Percentiles rank a stretch among this genome's conserved stretches.
Conservation (phyloP, 2,329 filamentous ascomycete species). For the Myriosclerotinia duriaeana region DNA sequence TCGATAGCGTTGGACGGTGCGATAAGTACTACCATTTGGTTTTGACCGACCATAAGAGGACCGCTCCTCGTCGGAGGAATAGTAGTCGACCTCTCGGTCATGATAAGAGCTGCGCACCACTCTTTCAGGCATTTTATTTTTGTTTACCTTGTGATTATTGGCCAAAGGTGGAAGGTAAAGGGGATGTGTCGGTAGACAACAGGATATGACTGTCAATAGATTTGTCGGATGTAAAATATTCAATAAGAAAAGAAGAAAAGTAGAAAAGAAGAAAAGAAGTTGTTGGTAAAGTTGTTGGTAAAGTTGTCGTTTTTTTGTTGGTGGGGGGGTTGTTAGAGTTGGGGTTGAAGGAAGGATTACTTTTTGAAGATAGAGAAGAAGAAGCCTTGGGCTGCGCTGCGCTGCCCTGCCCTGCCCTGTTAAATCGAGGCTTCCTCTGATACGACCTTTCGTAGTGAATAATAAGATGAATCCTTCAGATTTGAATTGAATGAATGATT, state of each 20-base stretch:
- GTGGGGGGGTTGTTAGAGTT: conserved; percentile 1
- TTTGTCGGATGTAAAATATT: background rate
- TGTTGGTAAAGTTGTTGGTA: background rate
- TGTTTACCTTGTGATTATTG: conserved; percentile 1
- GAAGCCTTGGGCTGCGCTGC: too few relatives aligned
- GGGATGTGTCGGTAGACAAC: background rate
- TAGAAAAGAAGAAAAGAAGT: background rate
- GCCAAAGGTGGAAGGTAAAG: background rate
- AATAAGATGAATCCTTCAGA: background rate
- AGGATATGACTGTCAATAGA: background rate
- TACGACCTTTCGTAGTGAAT: conserved; percentile 1
- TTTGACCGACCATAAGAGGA: conserved; percentile 32
- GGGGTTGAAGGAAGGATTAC: background rate
- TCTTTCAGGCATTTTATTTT: conserved; percentile 34
- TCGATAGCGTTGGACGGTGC: conserved; percentile 40
- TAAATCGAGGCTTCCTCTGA: conserved; percentile 17
- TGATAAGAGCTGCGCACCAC: conserved; percentile 31
- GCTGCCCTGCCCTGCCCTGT: background rate
- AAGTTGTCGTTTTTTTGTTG: too few relatives aligned
- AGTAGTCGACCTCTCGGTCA: conserved; percentile 37
- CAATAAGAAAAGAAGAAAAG: background rate
- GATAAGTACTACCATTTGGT: conserved; percentile 32
- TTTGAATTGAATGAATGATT: background rate
- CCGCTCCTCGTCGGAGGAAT: conserved; percentile 39
- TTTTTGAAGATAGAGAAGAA: background rate